Evolutionary conservation across 495 filamentous ascomycete genomes (phyloP), one percentile per base, ranked within the genome.

Genomic region (Hypoxylon intermedium): DNA sequence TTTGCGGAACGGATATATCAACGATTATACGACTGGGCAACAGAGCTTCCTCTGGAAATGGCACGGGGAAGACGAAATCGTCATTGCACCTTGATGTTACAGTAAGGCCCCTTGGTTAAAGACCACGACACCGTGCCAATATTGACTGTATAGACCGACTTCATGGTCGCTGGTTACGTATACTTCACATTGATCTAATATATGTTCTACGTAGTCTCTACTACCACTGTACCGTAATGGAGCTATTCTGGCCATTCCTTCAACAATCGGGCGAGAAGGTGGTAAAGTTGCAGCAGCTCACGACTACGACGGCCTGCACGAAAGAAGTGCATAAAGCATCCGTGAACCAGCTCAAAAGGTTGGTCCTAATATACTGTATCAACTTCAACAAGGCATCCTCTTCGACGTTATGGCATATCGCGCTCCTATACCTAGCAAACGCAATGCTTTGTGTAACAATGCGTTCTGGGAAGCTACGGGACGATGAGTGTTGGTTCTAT

Each of bases 401-500:
- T 13, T 54, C 65, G 9, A 49, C 57, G 0, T 24, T 68, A 18
- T 70, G 68, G 64, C 64, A 70, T 41, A 63, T 58, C 19, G 58
- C 60, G 5, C 42, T 65, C 43, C 23, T 65, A 24, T 70, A 70
- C 53, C 28, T 68, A 20, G 53, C 65, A 15, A 70, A 70, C 45
- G 68, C 60, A 4, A 59, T 70, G 58, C 48, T 70, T 18, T 47
- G 48, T 51, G 44, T 65, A 20, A 64, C 61, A 15, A 34, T 50
- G 44, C 61, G 61, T 38, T 64, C 61, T 3, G 61, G 61, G 13
- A 49, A 59, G 15, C 6, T 46, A 6, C 54, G 43, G 9, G 53
- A 58, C 36, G 26, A 49, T 6, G 68, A 70, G 23, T 60, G 65
- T 28, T 60, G 57, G 44, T 68, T 70, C 38, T 68, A 70, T 40